phyloP scores from a whole-genome alignment of 768 basidiomycete genomes.

The Tricholoma sp. region DNA sequence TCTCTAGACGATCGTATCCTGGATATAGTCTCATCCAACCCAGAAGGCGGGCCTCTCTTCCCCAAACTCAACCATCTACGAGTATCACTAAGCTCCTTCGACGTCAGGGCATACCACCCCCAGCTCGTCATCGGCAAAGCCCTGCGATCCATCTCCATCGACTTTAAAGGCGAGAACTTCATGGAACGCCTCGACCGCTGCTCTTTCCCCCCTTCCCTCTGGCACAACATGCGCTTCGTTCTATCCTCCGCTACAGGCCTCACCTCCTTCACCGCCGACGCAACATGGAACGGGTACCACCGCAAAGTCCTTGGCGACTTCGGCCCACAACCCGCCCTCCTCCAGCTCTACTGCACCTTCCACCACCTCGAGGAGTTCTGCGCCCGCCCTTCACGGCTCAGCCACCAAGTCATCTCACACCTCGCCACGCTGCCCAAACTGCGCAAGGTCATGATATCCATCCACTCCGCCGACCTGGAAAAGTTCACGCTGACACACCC shows the following conservation, averaged over 20 bases:
- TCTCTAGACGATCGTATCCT: background rate
- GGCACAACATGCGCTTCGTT: background rate
- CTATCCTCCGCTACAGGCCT: background rate
- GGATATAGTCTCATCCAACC: background rate
- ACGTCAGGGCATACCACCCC: background rate
- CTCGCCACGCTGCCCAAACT: slow-evolving; percentile 5
- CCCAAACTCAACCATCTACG: slow-evolving; percentile 2
- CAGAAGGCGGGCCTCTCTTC: background rate
- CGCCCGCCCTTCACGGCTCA: background rate
- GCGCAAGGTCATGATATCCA: background rate
- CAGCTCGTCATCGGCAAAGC: background rate
- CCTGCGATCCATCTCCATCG: background rate
- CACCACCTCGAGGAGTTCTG: background rate
- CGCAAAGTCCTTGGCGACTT: background rate
- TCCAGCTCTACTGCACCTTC: background rate
- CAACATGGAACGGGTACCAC: background rate
- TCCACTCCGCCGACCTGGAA: background rate
- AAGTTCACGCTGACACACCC: background rate
- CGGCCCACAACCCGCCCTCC: background rate
- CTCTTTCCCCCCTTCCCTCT: background rate
- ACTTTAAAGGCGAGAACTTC: background rate
- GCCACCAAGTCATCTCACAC: background rate
- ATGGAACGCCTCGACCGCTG: background rate
- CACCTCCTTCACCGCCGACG: background rate
- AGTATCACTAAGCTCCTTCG: background rate